Evolutionary conservation across 805 yeast species (phyloP).

Genomic region (Saccharomycopsis sp.): DNA sequence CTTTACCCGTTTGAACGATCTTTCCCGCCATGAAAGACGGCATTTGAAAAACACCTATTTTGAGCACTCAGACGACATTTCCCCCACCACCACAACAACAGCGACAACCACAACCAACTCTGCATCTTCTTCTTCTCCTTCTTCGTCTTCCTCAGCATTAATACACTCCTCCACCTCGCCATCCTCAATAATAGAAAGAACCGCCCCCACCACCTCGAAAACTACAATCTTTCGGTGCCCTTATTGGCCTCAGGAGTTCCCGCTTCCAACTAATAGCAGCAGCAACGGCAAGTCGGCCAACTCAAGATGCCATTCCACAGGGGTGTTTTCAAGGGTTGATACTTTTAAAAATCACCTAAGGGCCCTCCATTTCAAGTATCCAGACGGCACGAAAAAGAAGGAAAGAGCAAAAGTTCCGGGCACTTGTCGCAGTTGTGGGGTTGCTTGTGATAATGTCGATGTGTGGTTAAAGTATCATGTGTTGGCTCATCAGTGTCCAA

Average conservation of each 20-base stretch:
- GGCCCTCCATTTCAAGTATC: slow-evolving; percentile 84
- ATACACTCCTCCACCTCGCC: slow-evolving; percentile 10
- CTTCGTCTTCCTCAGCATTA: background rate
- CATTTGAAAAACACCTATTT: slow-evolving; percentile 32
- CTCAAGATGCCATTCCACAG: slow-evolving; percentile 60
- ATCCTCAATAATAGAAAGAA: background rate
- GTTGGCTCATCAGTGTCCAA: slow-evolving; percentile 13
- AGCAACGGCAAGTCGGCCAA: background rate
- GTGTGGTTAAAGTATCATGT: slow-evolving; percentile 73
- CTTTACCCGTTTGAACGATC: slow-evolving; percentile 80
- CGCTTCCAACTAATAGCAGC: background rate
- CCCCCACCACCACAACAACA: slow-evolving; percentile 21
- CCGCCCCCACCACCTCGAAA: slow-evolving; percentile 1
- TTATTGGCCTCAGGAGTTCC: slow-evolving; percentile 5
- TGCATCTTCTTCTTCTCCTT: background rate
- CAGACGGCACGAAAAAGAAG: slow-evolving; percentile 74
- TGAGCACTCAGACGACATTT: slow-evolving; percentile 40
- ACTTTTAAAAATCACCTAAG: slow-evolving; percentile 86
- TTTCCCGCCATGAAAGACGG: slow-evolving; percentile 73
- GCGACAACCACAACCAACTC: background rate
- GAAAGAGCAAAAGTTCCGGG: slow-evolving; percentile 67
- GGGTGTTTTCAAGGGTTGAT: slow-evolving; percentile 82
- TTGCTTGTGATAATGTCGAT: slow-evolving; percentile 56
- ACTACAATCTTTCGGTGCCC: slow-evolving; percentile 19
- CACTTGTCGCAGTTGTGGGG: slow-evolving; percentile 67